These are phyloP conservation scores for Chrysoporthe deuterocubensis DNA, from an alignment of 2,329 filamentous ascomycete species.

Conservation along the genomic window DNA sequence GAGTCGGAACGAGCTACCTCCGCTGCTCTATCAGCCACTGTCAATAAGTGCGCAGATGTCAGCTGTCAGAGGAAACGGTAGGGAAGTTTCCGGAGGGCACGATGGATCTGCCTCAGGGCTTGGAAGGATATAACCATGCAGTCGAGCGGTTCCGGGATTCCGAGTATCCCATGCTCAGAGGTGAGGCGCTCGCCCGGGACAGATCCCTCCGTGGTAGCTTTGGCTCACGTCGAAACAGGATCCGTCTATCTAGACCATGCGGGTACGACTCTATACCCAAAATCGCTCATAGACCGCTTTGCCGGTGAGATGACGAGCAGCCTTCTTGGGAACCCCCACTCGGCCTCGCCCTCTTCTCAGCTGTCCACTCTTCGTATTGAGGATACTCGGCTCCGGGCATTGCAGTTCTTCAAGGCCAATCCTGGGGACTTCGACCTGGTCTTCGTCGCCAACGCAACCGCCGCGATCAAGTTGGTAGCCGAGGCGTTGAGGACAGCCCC, in stretches of 20 bases:
- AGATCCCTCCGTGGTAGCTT: too few species aligned
- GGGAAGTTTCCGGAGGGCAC: constrained; percentile 16
- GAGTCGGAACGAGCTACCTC: background rate
- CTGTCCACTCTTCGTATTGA: constrained; percentile 76
- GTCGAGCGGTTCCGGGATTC: constrained; percentile 61
- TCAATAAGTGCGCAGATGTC: constrained; percentile 15
- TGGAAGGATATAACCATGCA: constrained; percentile 56
- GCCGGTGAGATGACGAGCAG: constrained; percentile 76
- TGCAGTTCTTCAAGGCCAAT: constrained; percentile 81
- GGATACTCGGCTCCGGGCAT: constrained; percentile 69
- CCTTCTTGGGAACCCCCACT: constrained; percentile 91
- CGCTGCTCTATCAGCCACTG: background rate
- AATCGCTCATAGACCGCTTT: constrained; percentile 80
- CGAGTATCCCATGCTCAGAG: constrained; percentile 73
- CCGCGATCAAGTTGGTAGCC: constrained; percentile 79
- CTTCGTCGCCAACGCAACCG: constrained; percentile 87
- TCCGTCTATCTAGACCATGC: constrained; percentile 91
- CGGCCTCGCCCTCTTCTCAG: constrained; percentile 80
- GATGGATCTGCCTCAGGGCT: constrained; percentile 19
- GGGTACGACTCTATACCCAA: constrained; percentile 83
- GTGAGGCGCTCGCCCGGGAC: constrained; percentile 43
- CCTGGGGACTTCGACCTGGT: constrained; percentile 83
- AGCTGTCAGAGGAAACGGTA: background rate
- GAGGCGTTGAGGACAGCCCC: constrained; percentile 74
- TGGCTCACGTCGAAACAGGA: constrained; percentile 48